Evolutionary conservation across 2,329 filamentous ascomycete genomes (phyloP), one percentile per base, ranked within the genome.

Genomic region (Diaporthe citri): DNA sequence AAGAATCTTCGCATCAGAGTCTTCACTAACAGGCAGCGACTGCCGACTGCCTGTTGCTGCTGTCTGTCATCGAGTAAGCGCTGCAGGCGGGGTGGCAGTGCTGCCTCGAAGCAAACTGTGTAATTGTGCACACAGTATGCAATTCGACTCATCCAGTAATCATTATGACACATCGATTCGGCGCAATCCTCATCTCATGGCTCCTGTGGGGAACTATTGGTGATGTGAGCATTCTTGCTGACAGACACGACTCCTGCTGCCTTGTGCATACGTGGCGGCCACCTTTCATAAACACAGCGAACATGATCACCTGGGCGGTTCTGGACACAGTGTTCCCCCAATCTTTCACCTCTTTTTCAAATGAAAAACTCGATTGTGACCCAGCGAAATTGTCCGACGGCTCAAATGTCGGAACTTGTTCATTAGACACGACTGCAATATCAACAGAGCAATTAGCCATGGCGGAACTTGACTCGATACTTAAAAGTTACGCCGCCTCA

Each of bases 391-490:
- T 31, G 13, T 20, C 59, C 25, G 7, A 62, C n/a, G 7, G 17
- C 55, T 62, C 22, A 13, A 28, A 62, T 25, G 5, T 43, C n/a
- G 6, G 20, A 20, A 15, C 4, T 5, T 3, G 12, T 43, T 17
- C 13, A 43, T 6, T 7, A 10, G 5, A 28, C n/a, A n/a, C 48
- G 22, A n/a, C 51, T 7, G 8, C 7, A 20, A 43, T 9, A 28
- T 28, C n/a, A 9, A 7, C 6, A 62, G 20, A 31, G 59, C n/a
- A 20, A 43, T 3, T 4, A 15, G 13, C 8, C 22, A 75, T 77
- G 76, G 67, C 74, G 10, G 76, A 78, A 41, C 77, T 83, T 20
- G 74, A 80, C 62, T 59, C 36, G 12, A 79, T 82, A 66, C 80
- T 83, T 9, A 41, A 76, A 22, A 74, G 73, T 10, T 74, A 80